Percentiles rank a stretch among this genome's conserved stretches.
Conservation (phyloP, 1,139 yeast genomes). For the Debaryomyces sp. region DNA sequence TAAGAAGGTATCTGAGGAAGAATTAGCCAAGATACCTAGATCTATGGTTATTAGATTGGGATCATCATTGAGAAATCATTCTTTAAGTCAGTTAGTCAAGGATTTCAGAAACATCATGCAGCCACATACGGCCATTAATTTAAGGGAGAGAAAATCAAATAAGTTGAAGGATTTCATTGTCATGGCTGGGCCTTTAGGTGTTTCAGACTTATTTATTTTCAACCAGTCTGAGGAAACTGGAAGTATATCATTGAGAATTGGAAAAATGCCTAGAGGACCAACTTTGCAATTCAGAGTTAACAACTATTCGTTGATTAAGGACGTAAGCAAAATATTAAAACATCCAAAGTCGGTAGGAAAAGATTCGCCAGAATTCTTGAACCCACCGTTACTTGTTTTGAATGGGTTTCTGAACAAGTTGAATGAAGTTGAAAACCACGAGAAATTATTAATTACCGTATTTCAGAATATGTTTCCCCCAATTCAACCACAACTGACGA, state of each 20-base stretch:
- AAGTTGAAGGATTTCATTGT: conserved; percentile 87
- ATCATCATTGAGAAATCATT: conserved; percentile 73
- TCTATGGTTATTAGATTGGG: conserved; percentile 95
- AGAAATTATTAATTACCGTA: conserved; percentile 82
- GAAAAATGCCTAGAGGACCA: conserved; percentile 93
- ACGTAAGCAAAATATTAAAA: conserved; percentile 67
- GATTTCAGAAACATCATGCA: conserved; percentile 93
- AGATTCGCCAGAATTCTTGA: conserved; percentile 62
- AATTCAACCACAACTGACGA: conserved; percentile 77
- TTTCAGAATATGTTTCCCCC: conserved; percentile 98
- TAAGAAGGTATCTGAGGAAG: conserved; percentile 65
- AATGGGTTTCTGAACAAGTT: conserved; percentile 74
- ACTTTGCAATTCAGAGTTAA: conserved; percentile 80
- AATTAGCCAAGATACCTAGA: conserved; percentile 73
- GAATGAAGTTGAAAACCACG: conserved; percentile 61
- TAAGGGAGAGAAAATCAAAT: conserved; percentile 85
- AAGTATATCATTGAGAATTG: conserved; percentile 77
- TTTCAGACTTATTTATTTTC: conserved; percentile 83
- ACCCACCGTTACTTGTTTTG: conserved; percentile 89
- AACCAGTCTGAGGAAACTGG: conserved; percentile 81
- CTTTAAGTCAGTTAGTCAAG: conserved; percentile 78
- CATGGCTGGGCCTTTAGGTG: conserved; percentile 97
- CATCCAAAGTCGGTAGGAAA: conserved; percentile 71
- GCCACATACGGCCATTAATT: conserved; percentile 92
- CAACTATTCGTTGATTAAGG: conserved; percentile 80